phyloP scores from a whole-genome alignment of 345 rosid species.

The Eucalyptus viminalis region DNA sequence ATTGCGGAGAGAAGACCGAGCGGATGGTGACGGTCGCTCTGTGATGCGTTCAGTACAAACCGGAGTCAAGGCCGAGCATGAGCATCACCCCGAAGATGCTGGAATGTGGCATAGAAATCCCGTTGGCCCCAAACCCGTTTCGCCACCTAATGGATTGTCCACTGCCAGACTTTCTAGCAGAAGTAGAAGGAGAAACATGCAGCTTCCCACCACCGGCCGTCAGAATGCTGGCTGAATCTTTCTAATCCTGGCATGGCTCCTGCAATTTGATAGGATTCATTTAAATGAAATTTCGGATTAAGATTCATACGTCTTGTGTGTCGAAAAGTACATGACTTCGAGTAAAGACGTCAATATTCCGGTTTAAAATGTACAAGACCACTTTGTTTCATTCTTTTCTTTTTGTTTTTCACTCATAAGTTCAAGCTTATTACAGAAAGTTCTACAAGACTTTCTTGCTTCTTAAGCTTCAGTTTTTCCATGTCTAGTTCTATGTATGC shows the following conservation, averaged over 20 bases:
- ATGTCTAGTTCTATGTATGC: not conserved
- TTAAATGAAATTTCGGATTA: not conserved
- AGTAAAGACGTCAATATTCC: too few species aligned
- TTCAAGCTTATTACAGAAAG: not conserved
- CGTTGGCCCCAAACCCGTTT: not conserved
- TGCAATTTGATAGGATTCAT: not conserved
- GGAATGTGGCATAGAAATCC: constrained; percentile 1
- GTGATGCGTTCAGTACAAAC: not conserved
- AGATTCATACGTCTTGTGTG: not conserved
- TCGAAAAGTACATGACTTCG: not conserved
- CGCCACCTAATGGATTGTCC: not conserved
- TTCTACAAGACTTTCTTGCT: not conserved
- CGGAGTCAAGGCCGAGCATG: constrained; percentile 3
- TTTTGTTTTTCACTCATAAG: not conserved
- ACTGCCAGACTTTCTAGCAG: not conserved
- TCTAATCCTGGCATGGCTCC: not conserved
- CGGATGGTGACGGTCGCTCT: not conserved
- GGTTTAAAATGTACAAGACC: not conserved
- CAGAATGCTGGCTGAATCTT: not conserved
- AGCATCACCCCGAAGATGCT: constrained; percentile 1
- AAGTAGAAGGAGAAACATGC: not conserved
- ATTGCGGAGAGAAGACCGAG: not conserved
- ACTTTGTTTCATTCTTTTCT: not conserved
- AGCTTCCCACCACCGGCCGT: not conserved
- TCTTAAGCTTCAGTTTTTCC: not conserved